phyloP scores from a whole-genome alignment of 2,329 filamentous ascomycete genomes.

The Hirsutella thompsonii region DNA sequence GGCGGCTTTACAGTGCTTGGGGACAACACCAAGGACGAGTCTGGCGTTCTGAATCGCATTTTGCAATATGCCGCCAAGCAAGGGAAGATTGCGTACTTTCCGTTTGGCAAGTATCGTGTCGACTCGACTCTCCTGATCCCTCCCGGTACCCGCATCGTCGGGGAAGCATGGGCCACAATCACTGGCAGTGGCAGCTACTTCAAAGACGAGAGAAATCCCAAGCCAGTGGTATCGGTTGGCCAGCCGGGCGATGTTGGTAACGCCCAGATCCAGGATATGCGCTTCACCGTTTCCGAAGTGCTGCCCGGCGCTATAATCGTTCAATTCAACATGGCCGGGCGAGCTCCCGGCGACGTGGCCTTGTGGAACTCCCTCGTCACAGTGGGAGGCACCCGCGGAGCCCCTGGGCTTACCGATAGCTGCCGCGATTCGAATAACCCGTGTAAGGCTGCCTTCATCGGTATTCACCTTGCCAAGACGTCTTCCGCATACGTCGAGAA shows the following conservation, averaged over 20 bases:
- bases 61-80: slow-evolving; percentile 21
- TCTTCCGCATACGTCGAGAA: slow-evolving; percentile 12
- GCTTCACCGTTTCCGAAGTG: slow-evolving; percentile 34
- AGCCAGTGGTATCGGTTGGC: slow-evolving; percentile 37
- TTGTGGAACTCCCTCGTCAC: slow-evolving; percentile 33
- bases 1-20: slow-evolving; percentile 18
- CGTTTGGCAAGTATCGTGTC: slow-evolving; percentile 15
- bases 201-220: slow-evolving; percentile 32
- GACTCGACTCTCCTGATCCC: slow-evolving; percentile 14
- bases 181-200: slow-evolving; percentile 28
- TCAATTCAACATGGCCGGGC: slow-evolving; percentile 36
- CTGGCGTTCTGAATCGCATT: slow-evolving; percentile 22
- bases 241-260: slow-evolving; percentile 32
- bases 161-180: slow-evolving; percentile 40
- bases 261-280: slow-evolving; percentile 37
- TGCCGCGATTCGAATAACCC: slow-evolving; percentile 18
- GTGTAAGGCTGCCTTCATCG: slow-evolving; percentile 33
- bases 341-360: slow-evolving; percentile 32
- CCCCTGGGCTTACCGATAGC: slow-evolving; percentile 21
- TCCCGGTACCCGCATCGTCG: slow-evolving; percentile 35
- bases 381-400: slow-evolving; percentile 28
- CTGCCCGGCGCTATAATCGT: slow-evolving; percentile 26
- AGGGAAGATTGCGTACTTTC: slow-evolving; percentile 15
- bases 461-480: slow-evolving; percentile 32
- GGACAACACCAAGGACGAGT: slow-evolving; percentile 25